phyloP scores from a whole-genome alignment of 345 rosid species.

The Bretschneidera sinensis region DNA sequence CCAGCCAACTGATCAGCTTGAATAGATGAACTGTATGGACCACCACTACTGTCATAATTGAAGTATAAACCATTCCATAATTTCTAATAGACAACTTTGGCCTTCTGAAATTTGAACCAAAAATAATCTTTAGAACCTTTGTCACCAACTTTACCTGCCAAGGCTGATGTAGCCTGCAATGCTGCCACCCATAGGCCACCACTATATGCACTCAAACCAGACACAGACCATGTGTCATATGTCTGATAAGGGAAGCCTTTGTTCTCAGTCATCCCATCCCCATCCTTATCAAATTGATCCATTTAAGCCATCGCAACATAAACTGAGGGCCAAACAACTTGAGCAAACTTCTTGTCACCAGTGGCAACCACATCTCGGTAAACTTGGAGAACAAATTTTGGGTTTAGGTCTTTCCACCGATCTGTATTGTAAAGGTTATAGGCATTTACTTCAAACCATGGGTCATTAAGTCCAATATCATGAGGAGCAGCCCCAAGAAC shows the following conservation, averaged over 20 bases:
- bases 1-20: constrained; percentile 98
- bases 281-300: constrained; percentile 90
- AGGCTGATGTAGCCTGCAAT: constrained; percentile 86
- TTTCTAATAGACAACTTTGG: constrained; percentile 62
- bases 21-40: constrained; percentile 65
- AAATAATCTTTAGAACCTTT: constrained; percentile 63
- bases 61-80: constrained; percentile 95
- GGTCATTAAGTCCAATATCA: constrained; percentile 75
- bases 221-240: constrained; percentile 91
- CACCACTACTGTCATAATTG: constrained; percentile 63
- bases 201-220: constrained; percentile 80
- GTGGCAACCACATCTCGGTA: constrained; percentile 88
- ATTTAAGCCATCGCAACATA: constrained; percentile 85
- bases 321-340: constrained; percentile 89
- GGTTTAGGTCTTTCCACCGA: constrained; percentile 92
- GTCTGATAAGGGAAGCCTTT: constrained; percentile 98
- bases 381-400: constrained; percentile 90
- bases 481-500: constrained; percentile 96
- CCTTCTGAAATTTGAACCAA: constrained; percentile 81
- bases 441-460: constrained; percentile 90
- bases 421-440: constrained; percentile 66
- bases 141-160: constrained; percentile 79
- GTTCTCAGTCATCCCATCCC: constrained; percentile 94
- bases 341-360: constrained; percentile 72
- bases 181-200: constrained; percentile 98